phyloP scores from a whole-genome alignment of 371 early-diverging fungal species.

The Blakeslea trispora region DNA sequence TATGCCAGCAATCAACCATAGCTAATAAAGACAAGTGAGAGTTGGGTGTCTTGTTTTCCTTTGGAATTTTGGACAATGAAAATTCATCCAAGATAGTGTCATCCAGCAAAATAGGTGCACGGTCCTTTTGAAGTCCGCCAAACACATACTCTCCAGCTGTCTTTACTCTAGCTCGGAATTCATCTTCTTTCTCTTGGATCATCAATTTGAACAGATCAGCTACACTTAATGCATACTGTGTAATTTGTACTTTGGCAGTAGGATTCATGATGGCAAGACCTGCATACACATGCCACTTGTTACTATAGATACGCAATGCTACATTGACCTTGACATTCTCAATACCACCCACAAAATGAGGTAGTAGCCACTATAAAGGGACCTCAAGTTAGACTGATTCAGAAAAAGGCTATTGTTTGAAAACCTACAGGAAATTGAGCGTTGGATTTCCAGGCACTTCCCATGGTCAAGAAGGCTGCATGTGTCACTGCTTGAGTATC shows the following conservation, averaged over 20 bases:
- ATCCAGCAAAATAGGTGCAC: slow-evolving; percentile 72
- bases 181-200: slow-evolving; percentile 85
- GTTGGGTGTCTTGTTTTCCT: slow-evolving; percentile 76
- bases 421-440: slow-evolving; percentile 74
- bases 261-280: slow-evolving; percentile 95
- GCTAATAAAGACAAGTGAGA: slow-evolving; percentile 92
- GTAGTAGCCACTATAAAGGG: slow-evolving; percentile 74
- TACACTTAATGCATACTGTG: slow-evolving; percentile 87
- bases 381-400: too few species aligned
- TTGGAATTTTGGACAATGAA: slow-evolving; percentile 85
- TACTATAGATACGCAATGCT: slow-evolving; percentile 88
- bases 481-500: slow-evolving; percentile 98
- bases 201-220: slow-evolving; percentile 90
- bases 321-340: slow-evolving; percentile 96
- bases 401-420: neutral
- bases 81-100: slow-evolving; percentile 85
- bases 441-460: slow-evolving; percentile 91
- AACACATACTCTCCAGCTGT: slow-evolving; percentile 86
- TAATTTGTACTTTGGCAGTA: slow-evolving; percentile 80
- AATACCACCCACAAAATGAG: slow-evolving; percentile 87
- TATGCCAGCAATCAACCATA: slow-evolving; percentile 94
- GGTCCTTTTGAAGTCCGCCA: slow-evolving; percentile 64
- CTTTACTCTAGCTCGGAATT: slow-evolving; percentile 74
- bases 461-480: slow-evolving; percentile 91
- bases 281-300: slow-evolving; percentile 97